Base-by-base conservation (phyloP, 2,329 filamentous ascomycete genomes). In the Hypoxylon sp. region DNA sequence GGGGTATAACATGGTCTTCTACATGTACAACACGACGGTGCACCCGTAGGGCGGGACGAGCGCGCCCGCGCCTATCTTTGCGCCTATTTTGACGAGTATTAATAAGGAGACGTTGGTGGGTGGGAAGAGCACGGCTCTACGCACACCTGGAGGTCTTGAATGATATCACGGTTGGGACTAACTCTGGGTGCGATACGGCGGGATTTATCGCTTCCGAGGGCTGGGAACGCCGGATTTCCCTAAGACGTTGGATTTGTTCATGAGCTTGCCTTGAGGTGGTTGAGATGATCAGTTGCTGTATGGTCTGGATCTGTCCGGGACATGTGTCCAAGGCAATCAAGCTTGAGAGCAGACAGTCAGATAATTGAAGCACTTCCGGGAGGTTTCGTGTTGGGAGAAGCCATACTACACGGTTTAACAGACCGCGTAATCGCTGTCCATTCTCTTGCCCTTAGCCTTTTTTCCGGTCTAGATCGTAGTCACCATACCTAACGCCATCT, bases 101-200 rank as follows among this genome's bases (percentile, higher is more conserved):
- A 41, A 41, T 17, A 27, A 41, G n/a, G 26, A 8, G 17, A 16
- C 26, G 3, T 19, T 41, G 7, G 26, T 19, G 11, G 37, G 16
- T 5, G 27, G 27, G 1, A 32, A 32, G 30, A 32, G 30, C n/a
- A 13, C 7, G 3, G 19, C 12, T 50, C 37, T 55, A 50, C 13
- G 19, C 37, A 4, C 38, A 45, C 17, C 45, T 38, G 3, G 45
- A 50, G 25, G 38, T 45, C 11, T 43, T 55, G 26, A 42, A 16
- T 2, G 51, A 55, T 31, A 21, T 55, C n/a, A 55, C 46, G 3
- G 17, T 26, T 9, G 51, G 45, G 5, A 35, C 16, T 13, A 55
- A 55, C 46, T 41, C 51, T n/a, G 43, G 37, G 12, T 56, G 48
- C 25, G 29, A 36, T 12, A 41, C 49, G 3, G 36, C 32, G 6